phyloP scores from a whole-genome alignment of 2,329 filamentous ascomycete species.

The Tolypocladium paradoxum region DNA sequence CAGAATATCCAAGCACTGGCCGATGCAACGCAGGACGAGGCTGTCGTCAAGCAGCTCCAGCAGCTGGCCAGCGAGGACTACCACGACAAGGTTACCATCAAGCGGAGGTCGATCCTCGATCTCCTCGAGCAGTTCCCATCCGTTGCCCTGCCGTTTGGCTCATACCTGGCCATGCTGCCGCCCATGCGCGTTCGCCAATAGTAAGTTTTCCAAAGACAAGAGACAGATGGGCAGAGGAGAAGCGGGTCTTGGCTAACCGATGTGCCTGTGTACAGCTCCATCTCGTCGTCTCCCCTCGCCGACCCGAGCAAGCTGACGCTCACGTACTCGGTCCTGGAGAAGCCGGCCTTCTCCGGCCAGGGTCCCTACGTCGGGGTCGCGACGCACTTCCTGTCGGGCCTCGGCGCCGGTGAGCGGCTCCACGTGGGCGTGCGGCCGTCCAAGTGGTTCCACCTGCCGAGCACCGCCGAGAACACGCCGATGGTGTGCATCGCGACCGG shows the following conservation, averaged over 20 bases:
- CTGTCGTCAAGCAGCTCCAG: constrained; percentile 30
- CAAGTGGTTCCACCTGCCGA: constrained; percentile 36
- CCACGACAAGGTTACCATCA: constrained; percentile 36
- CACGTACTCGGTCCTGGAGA: constrained; percentile 57
- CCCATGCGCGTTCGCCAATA: constrained; percentile 73
- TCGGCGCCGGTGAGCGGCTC: constrained; percentile 31
- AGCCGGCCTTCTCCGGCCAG: constrained; percentile 38
- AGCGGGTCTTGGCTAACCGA: not conserved
- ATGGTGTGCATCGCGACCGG: constrained; percentile 42
- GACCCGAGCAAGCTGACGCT: constrained; percentile 48
- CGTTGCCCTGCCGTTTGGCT: constrained; percentile 50
- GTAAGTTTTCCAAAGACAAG: constrained; percentile 11
- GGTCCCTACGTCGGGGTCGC: constrained; percentile 48
- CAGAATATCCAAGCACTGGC: constrained; percentile 31
- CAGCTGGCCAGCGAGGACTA: constrained; percentile 37
- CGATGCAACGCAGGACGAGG: constrained; percentile 36
- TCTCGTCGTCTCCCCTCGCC: constrained; percentile 61
- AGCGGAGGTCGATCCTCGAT: constrained; percentile 55
- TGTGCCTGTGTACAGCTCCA: constrained; percentile 33
- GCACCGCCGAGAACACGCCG: constrained; percentile 32
- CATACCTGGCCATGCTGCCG: constrained; percentile 62
- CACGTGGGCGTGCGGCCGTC: constrained; percentile 38
- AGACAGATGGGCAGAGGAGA: not conserved
- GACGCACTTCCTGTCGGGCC: constrained; percentile 45
- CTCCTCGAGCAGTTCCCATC: constrained; percentile 54